Evolutionary conservation across 2,329 filamentous ascomycete species (phyloP).

Genomic region (Colletotrichum destructivum): DNA sequence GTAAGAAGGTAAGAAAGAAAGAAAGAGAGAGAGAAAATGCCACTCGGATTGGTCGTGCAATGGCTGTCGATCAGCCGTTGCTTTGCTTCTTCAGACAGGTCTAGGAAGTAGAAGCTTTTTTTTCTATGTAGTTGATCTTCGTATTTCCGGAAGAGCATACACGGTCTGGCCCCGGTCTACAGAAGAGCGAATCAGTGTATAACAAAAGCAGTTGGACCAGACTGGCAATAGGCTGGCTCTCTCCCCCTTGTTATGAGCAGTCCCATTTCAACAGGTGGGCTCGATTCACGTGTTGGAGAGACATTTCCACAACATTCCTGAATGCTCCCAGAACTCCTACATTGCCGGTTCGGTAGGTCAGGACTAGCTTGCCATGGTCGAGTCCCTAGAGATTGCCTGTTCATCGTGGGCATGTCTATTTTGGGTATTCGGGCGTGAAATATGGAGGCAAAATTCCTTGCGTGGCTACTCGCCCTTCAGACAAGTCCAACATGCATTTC

Average conservation of each 20-base stretch:
- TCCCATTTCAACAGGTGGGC: not conserved
- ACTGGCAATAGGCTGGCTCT: not conserved
- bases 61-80: not conserved
- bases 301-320: constrained; percentile 4
- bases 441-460: no score
- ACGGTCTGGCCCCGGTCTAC: not conserved
- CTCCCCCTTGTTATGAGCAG: not conserved
- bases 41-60: no score
- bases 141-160: not conserved
- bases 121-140: not conserved
- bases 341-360: not conserved
- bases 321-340: not conserved
- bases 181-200: not conserved
- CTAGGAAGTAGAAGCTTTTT: no score
- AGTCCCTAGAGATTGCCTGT: not conserved
- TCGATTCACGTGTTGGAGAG: not conserved
- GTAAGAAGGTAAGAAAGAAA: no score
- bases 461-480: no score
- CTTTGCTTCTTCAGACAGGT: not conserved
- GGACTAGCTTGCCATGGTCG: not conserved
- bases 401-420: not conserved
- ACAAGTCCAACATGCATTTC: no score
- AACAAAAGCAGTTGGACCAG: not conserved
- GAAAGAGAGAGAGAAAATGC: no score
- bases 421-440: no score